These are phyloP conservation scores for Ascochyta fabae DNA, from an alignment of 2,329 filamentous ascomycete species.

Conservation along the genomic window DNA sequence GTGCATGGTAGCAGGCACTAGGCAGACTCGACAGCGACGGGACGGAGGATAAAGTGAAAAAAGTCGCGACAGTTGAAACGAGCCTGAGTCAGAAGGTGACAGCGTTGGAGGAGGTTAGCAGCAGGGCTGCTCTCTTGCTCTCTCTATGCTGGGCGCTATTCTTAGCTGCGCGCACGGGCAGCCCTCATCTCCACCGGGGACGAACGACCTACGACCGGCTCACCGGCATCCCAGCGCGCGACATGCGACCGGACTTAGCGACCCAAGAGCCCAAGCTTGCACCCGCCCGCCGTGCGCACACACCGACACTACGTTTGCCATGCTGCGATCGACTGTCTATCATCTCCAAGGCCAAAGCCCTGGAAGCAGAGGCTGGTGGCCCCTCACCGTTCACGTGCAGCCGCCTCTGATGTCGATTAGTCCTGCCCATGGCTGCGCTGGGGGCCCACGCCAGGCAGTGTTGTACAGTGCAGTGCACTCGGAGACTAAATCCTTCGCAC, in stretches of 20 bases:
- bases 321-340: constrained; percentile 35
- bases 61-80: constrained; percentile 17
- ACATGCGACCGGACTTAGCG: constrained; percentile 14
- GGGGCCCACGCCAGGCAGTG: constrained; percentile 8
- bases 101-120: constrained; percentile 12
- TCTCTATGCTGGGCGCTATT: constrained; percentile 6
- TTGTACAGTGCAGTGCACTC: not conserved
- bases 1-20: constrained; percentile 2
- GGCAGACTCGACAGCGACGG: constrained; percentile 12
- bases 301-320: constrained; percentile 25
- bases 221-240: no score
- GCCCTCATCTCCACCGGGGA: not conserved
- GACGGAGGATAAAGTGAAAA: constrained; percentile 7
- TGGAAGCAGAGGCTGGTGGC: constrained; percentile 22
- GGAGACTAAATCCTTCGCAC: constrained; percentile 14
- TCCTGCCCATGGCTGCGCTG: constrained; percentile 19
- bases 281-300: constrained; percentile 9
- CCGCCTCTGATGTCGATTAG: constrained; percentile 30
- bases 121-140: constrained; percentile 16
- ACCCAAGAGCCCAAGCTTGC: constrained; percentile 14
- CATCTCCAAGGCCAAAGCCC: constrained; percentile 30
- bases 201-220: no score
- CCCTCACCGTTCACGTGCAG: constrained; percentile 27
- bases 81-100: constrained; percentile 14
- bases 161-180: constrained; percentile 11